A percentile compares a stretch with the other conserved stretches of the same genome.
phyloP scores from a whole-genome alignment of 192 early-diverging fungal genomes.

The Podila clonocystis region DNA sequence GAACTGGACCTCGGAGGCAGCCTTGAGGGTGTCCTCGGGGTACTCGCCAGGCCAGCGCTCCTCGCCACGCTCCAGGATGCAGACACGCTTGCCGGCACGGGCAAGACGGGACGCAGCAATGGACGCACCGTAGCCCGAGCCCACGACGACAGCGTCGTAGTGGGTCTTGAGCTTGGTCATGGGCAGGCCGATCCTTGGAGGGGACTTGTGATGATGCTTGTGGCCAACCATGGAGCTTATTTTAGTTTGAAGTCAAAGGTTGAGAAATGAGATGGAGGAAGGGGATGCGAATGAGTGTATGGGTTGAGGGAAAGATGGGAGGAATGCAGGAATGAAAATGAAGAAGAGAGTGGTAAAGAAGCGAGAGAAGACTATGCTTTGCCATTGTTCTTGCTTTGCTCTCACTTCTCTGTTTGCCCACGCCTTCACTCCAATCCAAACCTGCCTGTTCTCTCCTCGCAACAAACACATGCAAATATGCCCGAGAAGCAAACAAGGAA shows the following conservation, averaged over 20 bases:
- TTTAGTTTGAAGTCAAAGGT: neutral
- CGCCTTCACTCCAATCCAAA: too few relatives aligned
- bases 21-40: conserved; percentile 38
- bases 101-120: conserved; percentile 57
- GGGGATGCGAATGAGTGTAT: neutral
- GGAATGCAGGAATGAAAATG: neutral
- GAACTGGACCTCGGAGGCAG: conserved; percentile 51
- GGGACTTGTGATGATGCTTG: conserved; percentile 19
- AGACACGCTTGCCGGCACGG: conserved; percentile 53
- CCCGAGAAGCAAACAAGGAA: too few relatives aligned
- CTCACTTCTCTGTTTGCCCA: neutral
- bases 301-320: neutral
- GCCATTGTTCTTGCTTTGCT: neutral
- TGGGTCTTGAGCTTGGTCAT: conserved; percentile 42
- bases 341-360: neutral
- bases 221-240: conserved; percentile 8
- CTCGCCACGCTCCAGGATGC: conserved; percentile 53
- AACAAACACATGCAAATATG: too few relatives aligned
- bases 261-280: neutral
- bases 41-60: conserved; percentile 61
- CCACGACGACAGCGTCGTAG: conserved; percentile 57
- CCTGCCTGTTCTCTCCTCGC: too few relatives aligned
- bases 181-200: conserved; percentile 29
- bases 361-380: neutral
- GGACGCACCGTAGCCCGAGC: conserved; percentile 57